Percentiles rank a stretch among this genome's conserved stretches.
These are phyloP conservation scores for Fonsecaea pugnacius DNA, from an alignment of 2,329 filamentous ascomycete species.

Conservation along the genomic window DNA sequence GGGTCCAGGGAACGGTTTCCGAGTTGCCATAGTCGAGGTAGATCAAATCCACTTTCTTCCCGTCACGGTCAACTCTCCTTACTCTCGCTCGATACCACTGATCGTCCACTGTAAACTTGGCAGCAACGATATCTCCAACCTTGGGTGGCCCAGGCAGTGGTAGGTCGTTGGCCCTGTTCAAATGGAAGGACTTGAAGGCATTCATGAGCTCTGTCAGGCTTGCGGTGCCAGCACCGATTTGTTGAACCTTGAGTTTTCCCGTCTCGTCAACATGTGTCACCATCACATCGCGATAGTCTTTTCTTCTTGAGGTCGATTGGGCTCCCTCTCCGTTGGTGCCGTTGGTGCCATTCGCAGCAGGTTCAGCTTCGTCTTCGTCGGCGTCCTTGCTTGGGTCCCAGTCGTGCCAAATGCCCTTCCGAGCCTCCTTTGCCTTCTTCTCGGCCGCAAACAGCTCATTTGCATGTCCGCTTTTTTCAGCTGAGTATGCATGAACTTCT, in stretches of 20 bases:
- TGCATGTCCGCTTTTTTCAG: constrained; percentile 90
- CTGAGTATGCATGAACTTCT: constrained; percentile 90
- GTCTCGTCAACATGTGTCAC: constrained; percentile 86
- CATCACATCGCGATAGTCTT: constrained; percentile 92
- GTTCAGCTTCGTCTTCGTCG: constrained; percentile 58
- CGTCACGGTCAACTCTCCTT: constrained; percentile 87
- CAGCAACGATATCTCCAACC: constrained; percentile 86
- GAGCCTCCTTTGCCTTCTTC: constrained; percentile 82
- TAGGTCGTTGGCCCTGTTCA: constrained; percentile 78
- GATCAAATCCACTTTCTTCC: constrained; percentile 84
- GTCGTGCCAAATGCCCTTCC: constrained; percentile 88
- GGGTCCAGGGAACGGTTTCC: constrained; percentile 83
- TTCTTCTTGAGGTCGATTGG: constrained; percentile 66
- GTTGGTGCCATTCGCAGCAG: constrained; percentile 51
- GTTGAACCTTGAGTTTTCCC: constrained; percentile 85
- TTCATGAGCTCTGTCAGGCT: constrained; percentile 86
- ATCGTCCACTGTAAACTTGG: constrained; percentile 84
- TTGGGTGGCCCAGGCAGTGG: constrained; percentile 78
- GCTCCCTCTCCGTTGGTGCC: constrained; percentile 58
- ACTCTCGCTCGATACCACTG: constrained; percentile 95
- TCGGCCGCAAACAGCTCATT: constrained; percentile 86
- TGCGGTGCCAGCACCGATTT: constrained; percentile 83
- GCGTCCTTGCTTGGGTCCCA: constrained; percentile 90
- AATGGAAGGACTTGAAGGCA: constrained; percentile 87
- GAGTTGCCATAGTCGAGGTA: constrained; percentile 98